These are phyloP conservation scores for Mycena latifolia DNA, from an alignment of 768 basidiomycete species.

Conservation along the genomic window DNA sequence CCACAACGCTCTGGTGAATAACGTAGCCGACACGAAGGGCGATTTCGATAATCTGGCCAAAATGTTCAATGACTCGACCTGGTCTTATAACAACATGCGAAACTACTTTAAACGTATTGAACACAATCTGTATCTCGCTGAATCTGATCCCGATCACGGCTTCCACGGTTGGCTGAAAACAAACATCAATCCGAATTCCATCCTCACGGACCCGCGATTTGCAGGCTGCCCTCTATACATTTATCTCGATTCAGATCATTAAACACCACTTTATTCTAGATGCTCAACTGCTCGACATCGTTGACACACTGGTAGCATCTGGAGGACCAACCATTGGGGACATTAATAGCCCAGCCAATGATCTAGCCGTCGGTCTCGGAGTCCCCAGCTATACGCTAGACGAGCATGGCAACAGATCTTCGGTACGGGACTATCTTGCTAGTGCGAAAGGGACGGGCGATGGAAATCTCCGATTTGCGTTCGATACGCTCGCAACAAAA, in stretches of 20 bases:
- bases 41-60: constrained; percentile 44
- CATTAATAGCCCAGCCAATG: constrained; percentile 39
- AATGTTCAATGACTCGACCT: constrained; percentile 43
- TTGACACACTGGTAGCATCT: constrained; percentile 31
- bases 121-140: constrained; percentile 38
- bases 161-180: constrained; percentile 47
- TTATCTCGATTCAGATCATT: not conserved
- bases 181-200: constrained; percentile 40
- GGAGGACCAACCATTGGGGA: constrained; percentile 37
- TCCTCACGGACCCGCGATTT: constrained; percentile 37
- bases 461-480: constrained; percentile 34
- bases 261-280: constrained; percentile 33
- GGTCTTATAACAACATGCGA: constrained; percentile 46
- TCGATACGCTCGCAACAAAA: constrained; percentile 45
- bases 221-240: too few relatives aligned
- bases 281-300: constrained; percentile 39
- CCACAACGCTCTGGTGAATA: constrained; percentile 47
- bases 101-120: constrained; percentile 45
- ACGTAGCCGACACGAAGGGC: constrained; percentile 40
- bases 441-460: constrained; percentile 27
- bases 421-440: constrained; percentile 40
- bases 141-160: constrained; percentile 43
- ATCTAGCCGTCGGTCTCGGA: constrained; percentile 37
- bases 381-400: constrained; percentile 41
- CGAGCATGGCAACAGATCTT: constrained; percentile 42